A percentile compares a stretch with the other conserved stretches of the same genome.
phyloP scores from a whole-genome alignment of 176 grass and related monocot species.

The Triticum timopheevii region DNA sequence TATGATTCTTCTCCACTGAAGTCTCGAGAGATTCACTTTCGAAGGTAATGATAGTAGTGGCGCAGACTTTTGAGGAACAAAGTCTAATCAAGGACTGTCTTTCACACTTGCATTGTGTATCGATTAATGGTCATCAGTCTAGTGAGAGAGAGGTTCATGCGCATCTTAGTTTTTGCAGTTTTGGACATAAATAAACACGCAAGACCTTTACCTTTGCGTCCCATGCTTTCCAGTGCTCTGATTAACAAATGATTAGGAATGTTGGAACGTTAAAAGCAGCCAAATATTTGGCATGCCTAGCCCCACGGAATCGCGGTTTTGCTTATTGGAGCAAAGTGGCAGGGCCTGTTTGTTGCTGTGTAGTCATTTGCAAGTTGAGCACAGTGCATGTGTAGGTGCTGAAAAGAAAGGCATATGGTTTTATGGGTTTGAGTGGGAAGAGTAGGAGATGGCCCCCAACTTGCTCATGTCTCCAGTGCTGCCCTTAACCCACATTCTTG shows the following conservation, averaged over 20 bases:
- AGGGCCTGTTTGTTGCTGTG: background rate
- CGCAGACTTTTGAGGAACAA: conserved; percentile 29
- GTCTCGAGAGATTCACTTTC: conserved; percentile 35
- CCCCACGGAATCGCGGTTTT: background rate
- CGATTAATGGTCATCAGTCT: background rate
- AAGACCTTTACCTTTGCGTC: background rate
- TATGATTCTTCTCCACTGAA: conserved; percentile 52
- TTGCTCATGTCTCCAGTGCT: conserved; percentile 25
- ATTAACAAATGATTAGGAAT: conserved; percentile 12
- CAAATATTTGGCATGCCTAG: background rate
- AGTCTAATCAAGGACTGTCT: conserved; percentile 29
- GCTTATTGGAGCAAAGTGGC: conserved; percentile 8
- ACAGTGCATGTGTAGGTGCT: conserved; percentile 7
- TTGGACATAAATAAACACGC: background rate
- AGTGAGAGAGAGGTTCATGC: conserved; percentile 20
- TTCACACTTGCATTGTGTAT: background rate
- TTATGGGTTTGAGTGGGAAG: conserved; percentile 13
- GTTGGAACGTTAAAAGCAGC: conserved; percentile 15
- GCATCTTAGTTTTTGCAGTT: background rate
- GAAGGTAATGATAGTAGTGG: conserved; percentile 36
- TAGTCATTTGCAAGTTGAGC: conserved; percentile 36
- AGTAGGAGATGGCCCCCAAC: conserved; percentile 26
- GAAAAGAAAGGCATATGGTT: background rate
- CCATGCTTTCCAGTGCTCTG: background rate
- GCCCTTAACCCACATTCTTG: background rate